These are phyloP conservation scores for Thymus quinquecostatus DNA, from an alignment of 257 asterid species.

Conservation along the genomic window DNA sequence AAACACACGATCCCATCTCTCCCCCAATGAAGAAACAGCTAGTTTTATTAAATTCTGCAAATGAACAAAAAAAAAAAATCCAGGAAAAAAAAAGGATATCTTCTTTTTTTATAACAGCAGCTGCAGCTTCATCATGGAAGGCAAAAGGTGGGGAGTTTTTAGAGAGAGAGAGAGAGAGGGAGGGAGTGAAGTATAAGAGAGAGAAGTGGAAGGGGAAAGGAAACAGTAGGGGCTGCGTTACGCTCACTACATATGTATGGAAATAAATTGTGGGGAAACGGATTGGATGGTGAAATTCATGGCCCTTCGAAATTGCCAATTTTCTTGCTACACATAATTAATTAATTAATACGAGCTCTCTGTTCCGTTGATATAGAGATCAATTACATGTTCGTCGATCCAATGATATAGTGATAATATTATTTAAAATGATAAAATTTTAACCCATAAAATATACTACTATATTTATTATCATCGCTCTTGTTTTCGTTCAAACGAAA, in stretches of 20 bases:
- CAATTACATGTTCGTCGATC: no score
- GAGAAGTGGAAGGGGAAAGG: constrained; percentile 30
- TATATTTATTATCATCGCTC: no score
- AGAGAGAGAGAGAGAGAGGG: constrained; percentile 13
- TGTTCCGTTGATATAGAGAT: no score
- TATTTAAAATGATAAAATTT: no score
- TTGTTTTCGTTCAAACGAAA: no score
- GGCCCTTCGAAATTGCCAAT: not conserved
- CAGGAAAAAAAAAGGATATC: not conserved
- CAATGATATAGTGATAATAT: no score
- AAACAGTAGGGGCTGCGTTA: constrained; percentile 27
- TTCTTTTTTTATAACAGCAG: not conserved
- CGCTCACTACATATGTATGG: constrained; percentile 32
- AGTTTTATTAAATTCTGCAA: not conserved
- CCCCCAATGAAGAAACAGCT: not conserved
- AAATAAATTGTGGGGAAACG: constrained; percentile 29
- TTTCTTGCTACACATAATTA: not conserved
- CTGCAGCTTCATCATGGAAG: constrained; percentile 6
- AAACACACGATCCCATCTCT: constrained; percentile 47
- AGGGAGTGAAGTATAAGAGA: constrained; percentile 38
- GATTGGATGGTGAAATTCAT: constrained; percentile 31
- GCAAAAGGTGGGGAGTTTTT: constrained; percentile 12
- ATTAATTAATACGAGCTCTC: not conserved
- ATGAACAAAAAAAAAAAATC: not conserved
- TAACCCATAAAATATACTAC: no score